Conservation (phyloP, 805 yeast genomes). For the Spathaspora sp. region DNA sequence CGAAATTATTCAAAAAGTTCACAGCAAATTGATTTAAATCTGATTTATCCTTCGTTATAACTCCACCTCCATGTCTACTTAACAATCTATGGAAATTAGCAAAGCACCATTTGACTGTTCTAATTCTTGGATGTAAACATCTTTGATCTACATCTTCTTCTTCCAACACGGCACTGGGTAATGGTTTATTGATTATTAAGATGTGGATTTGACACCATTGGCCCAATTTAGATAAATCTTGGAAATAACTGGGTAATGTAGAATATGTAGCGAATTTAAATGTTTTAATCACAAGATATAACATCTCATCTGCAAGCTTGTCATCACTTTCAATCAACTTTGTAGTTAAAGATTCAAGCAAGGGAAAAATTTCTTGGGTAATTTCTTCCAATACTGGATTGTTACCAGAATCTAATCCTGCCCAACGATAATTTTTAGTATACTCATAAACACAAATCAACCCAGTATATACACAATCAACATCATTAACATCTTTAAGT, state of each 20-base stretch:
- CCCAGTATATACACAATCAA: constrained; percentile 37
- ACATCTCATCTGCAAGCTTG: constrained; percentile 26
- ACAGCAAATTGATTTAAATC: constrained; percentile 25
- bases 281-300: constrained; percentile 36
- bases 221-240: constrained; percentile 32
- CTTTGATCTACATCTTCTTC: constrained; percentile 27
- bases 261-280: constrained; percentile 40
- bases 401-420: constrained; percentile 41
- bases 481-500: constrained; percentile 24
- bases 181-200: constrained; percentile 35
- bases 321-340: constrained; percentile 18
- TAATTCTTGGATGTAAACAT: constrained; percentile 38
- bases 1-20: constrained; percentile 32
- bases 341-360: constrained; percentile 28
- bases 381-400: constrained; percentile 41
- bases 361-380: constrained; percentile 32
- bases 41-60: constrained; percentile 25
- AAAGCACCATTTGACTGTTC: constrained; percentile 44
- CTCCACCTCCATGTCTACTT: constrained; percentile 43
- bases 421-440: constrained; percentile 38
- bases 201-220: constrained; percentile 40
- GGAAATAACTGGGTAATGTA: constrained; percentile 34
- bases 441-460: constrained; percentile 39
- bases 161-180: constrained; percentile 29
- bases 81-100: constrained; percentile 40